Evolutionary conservation across 2,329 filamentous ascomycete genomes (phyloP), one percentile per base, ranked within the genome.

Genomic region (Aspergillus tanneri): DNA sequence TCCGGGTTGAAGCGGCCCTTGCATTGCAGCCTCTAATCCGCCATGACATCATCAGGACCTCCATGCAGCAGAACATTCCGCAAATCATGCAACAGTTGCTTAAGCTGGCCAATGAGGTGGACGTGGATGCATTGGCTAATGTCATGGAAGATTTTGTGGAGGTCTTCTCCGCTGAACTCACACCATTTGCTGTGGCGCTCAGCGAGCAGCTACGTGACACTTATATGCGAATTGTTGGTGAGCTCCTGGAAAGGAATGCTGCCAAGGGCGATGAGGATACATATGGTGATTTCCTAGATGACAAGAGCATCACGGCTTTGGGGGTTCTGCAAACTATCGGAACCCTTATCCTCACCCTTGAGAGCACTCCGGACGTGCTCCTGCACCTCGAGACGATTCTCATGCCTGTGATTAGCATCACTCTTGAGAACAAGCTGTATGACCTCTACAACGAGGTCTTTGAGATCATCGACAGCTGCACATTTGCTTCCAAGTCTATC

Each of bases 141-240:
- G 93, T 99, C 30, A 99, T 99, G 93, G 93, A 99, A 72, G 93
- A 99, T 66, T 99, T 99, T 66, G 93, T 99, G 37, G 93, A 99
- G 70, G 91, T 97, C 2, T 99, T 99, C 66, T 92, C 93, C n/a
- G 82, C 90, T 2, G 93, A 99, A 68, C 80, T 99, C 38, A 97
- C 93, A 5, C 93, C 93, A 3, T 99, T 99, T 63, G 93, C 93
- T 9, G 92, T 99, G 24, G 93, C 93, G 4, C 78, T 99, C 3
- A 96, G 90, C 64, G 91, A 97, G 72, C 93, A 99, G 72, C 78
- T 99, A 39, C 86, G 92, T 35, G 93, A 99, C 64, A 99, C 93
- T 0, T 99, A 99, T 63, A 80, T 99, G 57, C 84, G 93, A 47
- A 96, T 99, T 56, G 86, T 99, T 39, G 82, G 88, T 32, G 92